Evolutionary conservation across 495 filamentous ascomycete species (phyloP), one percentile per base, ranked within the genome.

Genomic region (Penicillium pulvis): DNA sequence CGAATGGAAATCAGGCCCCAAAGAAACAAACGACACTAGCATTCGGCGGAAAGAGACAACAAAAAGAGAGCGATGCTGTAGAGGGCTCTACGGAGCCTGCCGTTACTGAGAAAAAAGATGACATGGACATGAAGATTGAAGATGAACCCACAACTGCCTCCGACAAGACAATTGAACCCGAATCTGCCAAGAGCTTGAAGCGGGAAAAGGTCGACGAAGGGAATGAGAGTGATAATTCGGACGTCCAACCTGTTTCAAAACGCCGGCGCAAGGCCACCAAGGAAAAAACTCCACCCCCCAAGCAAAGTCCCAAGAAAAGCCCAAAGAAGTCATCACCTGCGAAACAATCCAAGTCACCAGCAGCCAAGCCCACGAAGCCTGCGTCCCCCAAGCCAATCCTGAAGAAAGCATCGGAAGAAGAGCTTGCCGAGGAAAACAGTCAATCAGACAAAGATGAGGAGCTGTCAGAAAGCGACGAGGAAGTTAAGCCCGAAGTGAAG

Each of bases 21-120:
- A 81, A 82, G 30, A 86, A 89, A 71, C 92, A 96, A 72, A 86
- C 90, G 2, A 94, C 85, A 43, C 74, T 92, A 17, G 78, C 86
- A 1, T 91, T 92, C 61, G 80, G 81, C 7, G 64, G 62, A 33
- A 77, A 74, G 41, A 70, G 65, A 43, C 66, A 65, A 28, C 72
- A 70, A 16, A 57, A 64, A 4, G 67, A 63, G 31, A 62, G 28
- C 46, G 63, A 73, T 41, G 60, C 56, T 20, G 33, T 41, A 14
- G 59, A 67, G 11, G 52, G 52, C 23, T 43, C 60, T 20, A 4
- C 30, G 35, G 61, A 62, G n/a, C 51, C 42, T 44, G 24, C 36
- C 48, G 39, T 42, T 54, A 33, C 61, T 54, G 69, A 79, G 45
- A 64, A 70, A 2, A 65, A 71, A 2, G 75, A 81, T 0, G 75